Percentiles rank a stretch among this genome's conserved stretches.
phyloP scores from a whole-genome alignment of 1,284 basidiomycete genomes.

The Leccinum laetum region DNA sequence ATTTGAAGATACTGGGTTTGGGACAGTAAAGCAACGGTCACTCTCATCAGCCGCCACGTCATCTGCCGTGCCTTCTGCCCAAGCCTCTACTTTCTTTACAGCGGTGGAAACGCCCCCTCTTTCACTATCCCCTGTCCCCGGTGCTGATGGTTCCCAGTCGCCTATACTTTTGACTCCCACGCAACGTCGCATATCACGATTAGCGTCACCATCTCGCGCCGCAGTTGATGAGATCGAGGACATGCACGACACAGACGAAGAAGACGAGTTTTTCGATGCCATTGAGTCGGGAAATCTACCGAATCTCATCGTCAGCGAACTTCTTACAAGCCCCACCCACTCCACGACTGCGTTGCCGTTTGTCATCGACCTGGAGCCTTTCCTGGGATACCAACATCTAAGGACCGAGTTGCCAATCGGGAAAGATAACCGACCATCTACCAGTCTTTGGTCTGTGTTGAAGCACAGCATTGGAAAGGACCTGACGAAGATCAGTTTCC shows the following conservation, averaged over 20 bases:
- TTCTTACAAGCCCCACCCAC: conserved; percentile 44
- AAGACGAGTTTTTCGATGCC: conserved; percentile 98
- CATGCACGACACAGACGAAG: conserved; percentile 75
- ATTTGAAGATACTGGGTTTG: conserved; percentile 23
- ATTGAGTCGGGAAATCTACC: conserved; percentile 85
- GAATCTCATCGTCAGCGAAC: conserved; percentile 68
- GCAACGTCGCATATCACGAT: conserved; percentile 22
- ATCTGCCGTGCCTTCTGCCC: conserved; percentile 15
- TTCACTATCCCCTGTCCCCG: conserved; percentile 3
- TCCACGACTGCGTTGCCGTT: conserved; percentile 26
- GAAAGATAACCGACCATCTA: conserved; percentile 81
- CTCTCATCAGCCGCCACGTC: conserved; percentile 16
- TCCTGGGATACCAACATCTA: conserved; percentile 70
- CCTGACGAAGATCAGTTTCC: conserved; percentile 94
- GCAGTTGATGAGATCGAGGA: conserved; percentile 39
- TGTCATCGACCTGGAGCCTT: conserved; percentile 48
- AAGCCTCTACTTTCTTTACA: conserved; percentile 23
- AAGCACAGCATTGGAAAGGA: conserved; percentile 98
- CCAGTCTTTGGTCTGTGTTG: conserved; percentile 94
- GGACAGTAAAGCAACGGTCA: conserved; percentile 30
- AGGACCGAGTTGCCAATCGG: conserved; percentile 70
- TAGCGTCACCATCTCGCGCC: conserved; percentile 9
- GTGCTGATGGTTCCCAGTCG: conserved; percentile 14
- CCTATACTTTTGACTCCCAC: conserved; percentile 29
- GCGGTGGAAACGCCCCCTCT: conserved; percentile 16